Conservation (phyloP, 2,329 filamentous ascomycete species). For the Fusarium coicis region DNA sequence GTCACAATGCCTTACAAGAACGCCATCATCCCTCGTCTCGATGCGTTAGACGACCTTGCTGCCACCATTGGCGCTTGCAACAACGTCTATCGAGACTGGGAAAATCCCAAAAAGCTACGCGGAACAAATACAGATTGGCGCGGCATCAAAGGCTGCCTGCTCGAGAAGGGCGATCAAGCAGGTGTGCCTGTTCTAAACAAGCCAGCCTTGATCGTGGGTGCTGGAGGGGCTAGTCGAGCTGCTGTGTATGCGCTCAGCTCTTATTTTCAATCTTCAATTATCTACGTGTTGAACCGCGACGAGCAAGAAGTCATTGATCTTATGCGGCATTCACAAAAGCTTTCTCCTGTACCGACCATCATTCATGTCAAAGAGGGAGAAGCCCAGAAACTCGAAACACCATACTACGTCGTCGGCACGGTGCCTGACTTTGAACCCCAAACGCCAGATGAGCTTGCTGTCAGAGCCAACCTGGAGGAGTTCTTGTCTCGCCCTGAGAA, state of each 20-base stretch:
- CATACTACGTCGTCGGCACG: not conserved
- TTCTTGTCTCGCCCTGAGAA: not conserved
- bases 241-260: slow-evolving; percentile 7
- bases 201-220: slow-evolving; percentile 3
- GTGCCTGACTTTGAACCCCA: not conserved
- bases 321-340: not conserved
- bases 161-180: not conserved
- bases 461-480: not conserved
- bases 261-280: slow-evolving; percentile 1
- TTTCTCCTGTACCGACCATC: not conserved
- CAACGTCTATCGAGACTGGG: slow-evolving; percentile 6
- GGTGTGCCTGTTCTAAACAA: slow-evolving; percentile 7
- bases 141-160: not conserved
- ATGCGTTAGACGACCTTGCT: not conserved
- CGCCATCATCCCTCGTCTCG: not conserved
- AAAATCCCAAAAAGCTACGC: not conserved
- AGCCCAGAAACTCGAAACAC: not conserved
- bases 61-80: slow-evolving; percentile 3
- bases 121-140: slow-evolving; percentile 6
- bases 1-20: slow-evolving; percentile 18
- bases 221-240: slow-evolving; percentile 6
- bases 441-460: not conserved
- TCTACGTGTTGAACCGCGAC: slow-evolving; percentile 2
- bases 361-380: not conserved
- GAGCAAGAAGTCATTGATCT: not conserved